phyloP scores from a whole-genome alignment of 352 stramenopile species.

The Globisporangium apiculatum region DNA sequence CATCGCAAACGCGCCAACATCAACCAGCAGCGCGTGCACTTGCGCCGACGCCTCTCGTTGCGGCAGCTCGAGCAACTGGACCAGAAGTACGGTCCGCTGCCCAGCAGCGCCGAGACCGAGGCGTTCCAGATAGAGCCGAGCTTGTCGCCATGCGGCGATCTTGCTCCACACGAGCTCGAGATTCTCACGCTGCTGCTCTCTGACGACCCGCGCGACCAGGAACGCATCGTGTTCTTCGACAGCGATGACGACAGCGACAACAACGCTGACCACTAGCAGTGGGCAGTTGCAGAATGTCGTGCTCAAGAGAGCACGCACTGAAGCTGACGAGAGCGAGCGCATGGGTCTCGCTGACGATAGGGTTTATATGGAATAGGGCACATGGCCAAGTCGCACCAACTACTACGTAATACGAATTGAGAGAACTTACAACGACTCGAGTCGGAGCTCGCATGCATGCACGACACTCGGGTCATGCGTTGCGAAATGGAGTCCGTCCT shows the following conservation, averaged over 20 bases:
- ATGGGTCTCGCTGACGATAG: neutral
- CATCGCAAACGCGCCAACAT: slow-evolving; percentile 19
- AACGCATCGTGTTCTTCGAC: neutral
- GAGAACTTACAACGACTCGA: neutral
- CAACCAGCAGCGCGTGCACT: slow-evolving; percentile 16
- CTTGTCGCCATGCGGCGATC: slow-evolving; percentile 9
- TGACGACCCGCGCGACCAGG: slow-evolving; percentile 6
- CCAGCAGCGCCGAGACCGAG: slow-evolving; percentile 2
- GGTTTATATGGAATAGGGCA: neutral
- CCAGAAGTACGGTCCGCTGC: slow-evolving; percentile 10
- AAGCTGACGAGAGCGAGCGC: neutral
- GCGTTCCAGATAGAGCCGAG: slow-evolving; percentile 12
- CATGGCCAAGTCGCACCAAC: neutral
- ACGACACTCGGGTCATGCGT: neutral
- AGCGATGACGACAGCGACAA: slow-evolving; percentile 4
- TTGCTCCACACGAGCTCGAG: slow-evolving; percentile 6
- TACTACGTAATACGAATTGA: neutral
- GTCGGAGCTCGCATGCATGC: neutral
- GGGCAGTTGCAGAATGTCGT: neutral
- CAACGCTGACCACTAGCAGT: neutral
- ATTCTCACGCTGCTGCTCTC: slow-evolving; percentile 12
- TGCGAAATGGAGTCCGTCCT: no score
- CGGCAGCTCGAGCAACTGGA: slow-evolving; percentile 12
- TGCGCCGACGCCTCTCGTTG: slow-evolving; percentile 11
- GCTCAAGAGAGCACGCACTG: neutral